Base-by-base conservation (phyloP, 2,329 filamentous ascomycete species). In the Ophiosphaerella korrae region DNA sequence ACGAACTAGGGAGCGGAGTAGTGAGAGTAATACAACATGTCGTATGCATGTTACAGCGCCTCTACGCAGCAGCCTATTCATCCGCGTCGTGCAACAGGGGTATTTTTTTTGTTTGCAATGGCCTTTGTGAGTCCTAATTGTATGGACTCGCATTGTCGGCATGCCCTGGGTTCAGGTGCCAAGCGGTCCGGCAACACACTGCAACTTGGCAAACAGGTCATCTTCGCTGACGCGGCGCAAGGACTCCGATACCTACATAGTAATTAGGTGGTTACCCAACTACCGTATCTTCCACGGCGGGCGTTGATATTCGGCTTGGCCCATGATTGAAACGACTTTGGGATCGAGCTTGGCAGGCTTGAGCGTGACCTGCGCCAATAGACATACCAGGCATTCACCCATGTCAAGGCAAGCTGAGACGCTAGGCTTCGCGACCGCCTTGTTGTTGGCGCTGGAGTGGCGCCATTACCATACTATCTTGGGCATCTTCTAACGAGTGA, bases 321-420 rank as follows among this genome's bases (percentile, higher is more conserved):
- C 51, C 48, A 49, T 51, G 53, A 56, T 62, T 48, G 61, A 67
- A 71, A 68, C 63, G 59, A 53, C 53, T 58, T 59, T 58, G 57
- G 62, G 62, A 58, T 69, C 61, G 63, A 53, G 50, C 68, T 69
- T 70, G 67, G 68, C 67, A 53, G 63, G 62, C 62, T 67, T 66
- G 62, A 63, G 59, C 60, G 61, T 62, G 59, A 63, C 60, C 57
- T 64, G 54, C 48, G 62, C 67, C 65, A 70, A 67, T 67, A 52
- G 56, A 52, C 47, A 51, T 41, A 60, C 52, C 66, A 68, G 68
- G 68, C 41, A 59, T 67, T 66, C 68, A 58, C 64, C 67, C 67
- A 42, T 57, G 59, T 62, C 52, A 23, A 43, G 62, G 66, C 54
- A 58, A 67, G 62, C 65, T 68, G 67, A 66, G 62, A 66, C 62